Evolutionary conservation across 2,329 filamentous ascomycete species (phyloP).

Genomic region (Colletotrichum filicis): DNA sequence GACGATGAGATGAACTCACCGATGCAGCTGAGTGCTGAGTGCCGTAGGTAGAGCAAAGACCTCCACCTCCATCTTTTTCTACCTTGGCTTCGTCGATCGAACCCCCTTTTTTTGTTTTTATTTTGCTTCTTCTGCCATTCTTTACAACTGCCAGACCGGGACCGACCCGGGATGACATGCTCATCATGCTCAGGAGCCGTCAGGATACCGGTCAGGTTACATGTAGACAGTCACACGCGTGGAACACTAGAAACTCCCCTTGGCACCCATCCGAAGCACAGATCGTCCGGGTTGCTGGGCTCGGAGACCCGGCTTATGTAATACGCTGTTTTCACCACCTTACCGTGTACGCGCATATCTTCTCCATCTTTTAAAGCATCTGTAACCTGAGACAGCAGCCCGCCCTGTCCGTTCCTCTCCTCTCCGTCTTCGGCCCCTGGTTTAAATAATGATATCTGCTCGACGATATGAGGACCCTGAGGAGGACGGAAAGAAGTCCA

Average conservation of each 20-base stretch:
- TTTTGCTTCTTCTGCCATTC: background rate
- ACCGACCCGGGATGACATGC: constrained; percentile 9
- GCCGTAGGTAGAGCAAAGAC: background rate
- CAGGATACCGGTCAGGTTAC: background rate
- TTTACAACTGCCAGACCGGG: constrained; percentile 14
- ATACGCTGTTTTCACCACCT: background rate
- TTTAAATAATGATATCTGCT: background rate
- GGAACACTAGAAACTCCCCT: constrained; percentile 14
- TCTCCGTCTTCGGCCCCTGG: background rate
- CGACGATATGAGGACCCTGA: background rate
- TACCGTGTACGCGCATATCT: background rate
- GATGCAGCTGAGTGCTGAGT: background rate
- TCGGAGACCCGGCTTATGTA: constrained; percentile 13
- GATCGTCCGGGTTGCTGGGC: background rate
- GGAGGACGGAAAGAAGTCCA: constrained; percentile 6
- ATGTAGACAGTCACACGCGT: background rate
- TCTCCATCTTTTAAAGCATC: constrained; percentile 14
- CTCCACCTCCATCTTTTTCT: background rate
- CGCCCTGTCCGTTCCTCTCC: background rate
- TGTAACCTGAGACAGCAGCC: constrained; percentile 26
- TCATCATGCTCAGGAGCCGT: constrained; percentile 16
- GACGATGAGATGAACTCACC: background rate
- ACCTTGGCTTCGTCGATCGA: constrained; percentile 2
- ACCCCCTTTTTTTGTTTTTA: background rate
- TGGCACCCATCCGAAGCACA: background rate